These are phyloP conservation scores for Aspergillus cristatus DNA, from an alignment of 495 filamentous ascomycete genomes.

Conservation along the genomic window DNA sequence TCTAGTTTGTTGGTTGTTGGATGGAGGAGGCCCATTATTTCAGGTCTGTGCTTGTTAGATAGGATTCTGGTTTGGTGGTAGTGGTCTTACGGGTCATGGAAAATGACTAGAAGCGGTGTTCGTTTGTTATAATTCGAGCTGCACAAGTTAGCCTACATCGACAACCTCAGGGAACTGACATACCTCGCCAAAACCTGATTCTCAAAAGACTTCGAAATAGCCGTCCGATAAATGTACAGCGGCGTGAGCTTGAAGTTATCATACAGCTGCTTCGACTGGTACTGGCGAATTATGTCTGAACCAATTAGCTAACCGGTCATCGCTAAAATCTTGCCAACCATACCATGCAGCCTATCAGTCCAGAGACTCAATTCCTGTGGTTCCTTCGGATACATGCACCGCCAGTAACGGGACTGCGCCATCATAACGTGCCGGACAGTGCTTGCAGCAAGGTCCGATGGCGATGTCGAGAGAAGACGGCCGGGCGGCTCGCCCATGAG, in stretches of 20 bases:
- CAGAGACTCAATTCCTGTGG: conserved; percentile 19
- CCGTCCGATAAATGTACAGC: conserved; percentile 61
- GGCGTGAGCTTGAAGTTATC: conserved; percentile 65
- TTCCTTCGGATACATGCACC: conserved; percentile 46
- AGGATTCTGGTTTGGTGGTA: neutral
- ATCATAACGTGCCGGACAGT: conserved; percentile 45
- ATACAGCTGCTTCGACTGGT: conserved; percentile 59
- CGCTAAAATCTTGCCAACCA: conserved; percentile 2
- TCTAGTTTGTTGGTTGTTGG: conserved; percentile 60
- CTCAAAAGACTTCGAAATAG: conserved; percentile 68
- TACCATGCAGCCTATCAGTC: conserved; percentile 48
- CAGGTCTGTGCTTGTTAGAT: conserved; percentile 46
- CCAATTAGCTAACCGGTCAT: conserved; percentile 4
- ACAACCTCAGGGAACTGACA: neutral
- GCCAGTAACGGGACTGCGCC: conserved; percentile 51
- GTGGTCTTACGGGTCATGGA: conserved; percentile 69
- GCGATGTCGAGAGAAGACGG: conserved; percentile 42
- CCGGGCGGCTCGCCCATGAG: conserved; percentile 93
- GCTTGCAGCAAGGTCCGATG: conserved; percentile 36
- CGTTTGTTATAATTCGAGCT: conserved; percentile 45
- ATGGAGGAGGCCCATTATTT: conserved; percentile 58
- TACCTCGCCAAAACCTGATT: conserved; percentile 85
- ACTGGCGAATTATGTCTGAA: conserved; percentile 61
- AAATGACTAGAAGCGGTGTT: conserved; percentile 59
- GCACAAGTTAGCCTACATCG: neutral